Base-by-base conservation (phyloP, 2,329 filamentous ascomycete species). In the Hirsutella thompsonii region DNA sequence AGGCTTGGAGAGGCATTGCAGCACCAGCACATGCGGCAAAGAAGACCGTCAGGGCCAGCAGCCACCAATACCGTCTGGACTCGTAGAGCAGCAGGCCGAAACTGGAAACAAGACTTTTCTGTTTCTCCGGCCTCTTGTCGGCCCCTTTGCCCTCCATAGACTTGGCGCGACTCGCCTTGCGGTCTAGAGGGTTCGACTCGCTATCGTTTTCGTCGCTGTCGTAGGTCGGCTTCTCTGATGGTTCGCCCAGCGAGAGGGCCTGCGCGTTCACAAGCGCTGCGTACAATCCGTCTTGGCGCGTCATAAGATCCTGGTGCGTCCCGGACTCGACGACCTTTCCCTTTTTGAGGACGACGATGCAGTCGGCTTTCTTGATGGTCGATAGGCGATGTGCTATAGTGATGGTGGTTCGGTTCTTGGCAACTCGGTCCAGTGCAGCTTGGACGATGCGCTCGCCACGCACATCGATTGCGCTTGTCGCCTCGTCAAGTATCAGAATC, bases 401-500 rank as follows among this genome's bases (percentile, higher is more conserved):
- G 44, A 88, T 79, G 0, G 80, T 85, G 1, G 81, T 86, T 11
- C 81, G 67, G 40, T 73, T 70, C 43, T 70, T 57, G 0, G 79
- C 78, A 3, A 82, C 70, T 30, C 69, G 66, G 47, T 79, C 72
- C 13, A 83, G 64, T 0, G 81, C 72, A 34, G 72, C 69, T 50
- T 85, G 81, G 1, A 85, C 81, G 37, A 79, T 71, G 9, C 67
- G 60, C 46, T 76, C 72, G 14, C 70, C 65, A 3, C 69, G 64
- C 3, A 71, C 67, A 36, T 74, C 70, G 38, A 75, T 70, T 13
- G 81, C 79, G 43, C 76, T 82, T 0, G 83, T 88, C 1, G 84
- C 83, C 58, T 90, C 83, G 52, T 92, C 83, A 8, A 92, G 66
- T 29, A 89, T 78, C 3, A 87, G 66, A 33, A 86, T 83, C 13